Conservation (phyloP, 352 stramenopile genomes). For the Globisporangium sylvaticum region DNA sequence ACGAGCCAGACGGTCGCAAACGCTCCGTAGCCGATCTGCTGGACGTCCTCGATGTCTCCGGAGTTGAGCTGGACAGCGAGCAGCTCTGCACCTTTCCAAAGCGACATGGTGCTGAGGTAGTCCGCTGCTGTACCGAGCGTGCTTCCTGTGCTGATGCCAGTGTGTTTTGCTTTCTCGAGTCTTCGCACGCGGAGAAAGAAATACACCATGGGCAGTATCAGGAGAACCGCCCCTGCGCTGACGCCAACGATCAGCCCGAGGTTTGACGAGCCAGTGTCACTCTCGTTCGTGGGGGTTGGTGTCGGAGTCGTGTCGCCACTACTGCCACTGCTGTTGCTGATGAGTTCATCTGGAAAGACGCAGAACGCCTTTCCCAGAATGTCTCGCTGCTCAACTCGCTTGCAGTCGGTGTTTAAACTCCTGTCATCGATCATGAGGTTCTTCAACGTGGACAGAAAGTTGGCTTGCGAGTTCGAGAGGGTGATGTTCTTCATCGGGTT, state of each 20-base stretch:
- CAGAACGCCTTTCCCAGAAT: constrained; percentile 29
- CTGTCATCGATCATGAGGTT: constrained; percentile 17
- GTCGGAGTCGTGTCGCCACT: constrained; percentile 16
- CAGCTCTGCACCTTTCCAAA: constrained; percentile 47
- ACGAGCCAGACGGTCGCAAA: constrained; percentile 13
- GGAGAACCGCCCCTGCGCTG: neutral
- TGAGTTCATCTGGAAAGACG: constrained; percentile 15
- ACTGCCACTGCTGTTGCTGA: neutral
- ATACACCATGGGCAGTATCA: neutral
- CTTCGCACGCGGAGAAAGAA: neutral
- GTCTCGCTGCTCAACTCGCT: constrained; percentile 19
- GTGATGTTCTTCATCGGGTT: too few species aligned
- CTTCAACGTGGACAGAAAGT: too few species aligned
- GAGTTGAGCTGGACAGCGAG: constrained; percentile 34
- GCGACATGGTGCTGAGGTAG: constrained; percentile 11
- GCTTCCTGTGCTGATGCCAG: neutral
- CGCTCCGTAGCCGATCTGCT: constrained; percentile 2
- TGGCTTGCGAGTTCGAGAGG: too few species aligned
- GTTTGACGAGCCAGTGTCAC: neutral
- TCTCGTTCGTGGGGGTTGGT: neutral
- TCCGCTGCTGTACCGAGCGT: too few species aligned
- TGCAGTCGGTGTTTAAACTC: constrained; percentile 28
- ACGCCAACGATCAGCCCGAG: constrained; percentile 12
- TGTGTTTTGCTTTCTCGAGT: neutral
- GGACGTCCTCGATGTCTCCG: constrained; percentile 44